phyloP scores from a whole-genome alignment of 805 yeast genomes.

The Cyberlindnera galapagoensis region DNA sequence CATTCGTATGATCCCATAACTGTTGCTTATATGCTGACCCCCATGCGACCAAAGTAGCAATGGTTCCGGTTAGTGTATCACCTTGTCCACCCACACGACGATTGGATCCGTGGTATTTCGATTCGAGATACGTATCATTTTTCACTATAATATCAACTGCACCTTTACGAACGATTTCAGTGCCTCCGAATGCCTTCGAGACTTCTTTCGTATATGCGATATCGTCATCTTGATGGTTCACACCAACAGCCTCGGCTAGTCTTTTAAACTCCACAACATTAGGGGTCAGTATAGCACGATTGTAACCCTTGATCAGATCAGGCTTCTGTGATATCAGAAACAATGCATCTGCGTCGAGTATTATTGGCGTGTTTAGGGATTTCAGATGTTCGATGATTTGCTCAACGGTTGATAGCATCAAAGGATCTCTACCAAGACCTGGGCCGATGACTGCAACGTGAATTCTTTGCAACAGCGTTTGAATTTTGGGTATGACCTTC shows the following conservation, averaged over 20 bases:
- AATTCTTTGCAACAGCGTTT: constrained; percentile 50
- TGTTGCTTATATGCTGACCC: constrained; percentile 52
- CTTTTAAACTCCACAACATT: constrained; percentile 81
- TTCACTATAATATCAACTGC: constrained; percentile 53
- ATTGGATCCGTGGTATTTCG: constrained; percentile 52
- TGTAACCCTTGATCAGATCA: constrained; percentile 44
- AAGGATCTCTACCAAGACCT: constrained; percentile 79
- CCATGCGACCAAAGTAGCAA: constrained; percentile 84
- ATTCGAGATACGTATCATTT: constrained; percentile 36
- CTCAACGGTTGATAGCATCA: constrained; percentile 57
- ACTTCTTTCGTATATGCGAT: constrained; percentile 30
- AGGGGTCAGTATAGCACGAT: constrained; percentile 75
- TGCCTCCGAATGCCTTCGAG: constrained; percentile 46
- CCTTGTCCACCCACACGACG: constrained; percentile 97
- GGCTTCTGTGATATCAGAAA: constrained; percentile 58
- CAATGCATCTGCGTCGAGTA: constrained; percentile 88
- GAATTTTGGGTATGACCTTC: constrained; percentile 50
- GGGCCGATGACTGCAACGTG: constrained; percentile 90
- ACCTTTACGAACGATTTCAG: constrained; percentile 73
- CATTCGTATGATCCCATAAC: constrained; percentile 46
- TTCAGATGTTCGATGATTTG: constrained; percentile 48
- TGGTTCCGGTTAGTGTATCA: constrained; percentile 79
- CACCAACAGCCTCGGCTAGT: constrained; percentile 43
- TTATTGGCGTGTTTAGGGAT: constrained; percentile 56
- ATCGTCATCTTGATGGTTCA: constrained; percentile 16